phyloP scores from a whole-genome alignment of 2,329 filamentous ascomycete species.

The Epichloe coenophiala region DNA sequence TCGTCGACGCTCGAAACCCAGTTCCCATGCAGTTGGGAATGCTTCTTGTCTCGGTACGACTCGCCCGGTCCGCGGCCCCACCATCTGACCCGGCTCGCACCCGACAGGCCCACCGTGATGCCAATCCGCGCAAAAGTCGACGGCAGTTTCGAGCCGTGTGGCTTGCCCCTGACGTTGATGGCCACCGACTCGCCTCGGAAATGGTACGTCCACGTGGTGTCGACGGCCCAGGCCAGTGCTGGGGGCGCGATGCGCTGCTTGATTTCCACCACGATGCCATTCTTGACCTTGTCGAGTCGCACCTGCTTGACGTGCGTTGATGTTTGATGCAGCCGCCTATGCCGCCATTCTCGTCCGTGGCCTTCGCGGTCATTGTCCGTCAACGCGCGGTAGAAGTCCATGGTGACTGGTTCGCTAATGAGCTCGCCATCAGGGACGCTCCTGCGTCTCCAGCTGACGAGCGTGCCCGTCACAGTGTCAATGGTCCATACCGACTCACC shows the following conservation, averaged over 20 bases:
- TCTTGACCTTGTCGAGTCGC: constrained; percentile 18
- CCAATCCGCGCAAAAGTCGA: constrained; percentile 50
- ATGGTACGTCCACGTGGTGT: constrained; percentile 38
- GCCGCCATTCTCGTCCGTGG: constrained; percentile 45
- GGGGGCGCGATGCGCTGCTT: constrained; percentile 46
- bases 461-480: constrained; percentile 26
- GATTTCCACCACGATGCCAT: constrained; percentile 28
- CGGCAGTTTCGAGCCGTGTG: constrained; percentile 34
- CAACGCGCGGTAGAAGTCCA: constrained; percentile 49
- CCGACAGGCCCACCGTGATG: constrained; percentile 32
- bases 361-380: constrained; percentile 52
- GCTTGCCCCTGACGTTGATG: constrained; percentile 35
- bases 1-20: constrained; percentile 33
- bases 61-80: constrained; percentile 55
- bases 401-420: constrained; percentile 28
- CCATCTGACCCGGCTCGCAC: constrained; percentile 36
- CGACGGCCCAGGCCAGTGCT: constrained; percentile 46
- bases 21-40: constrained; percentile 42
- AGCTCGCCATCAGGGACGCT: constrained; percentile 20
- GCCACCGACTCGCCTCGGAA: constrained; percentile 35
- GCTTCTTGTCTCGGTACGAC: constrained; percentile 53
- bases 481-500: constrained; percentile 29
- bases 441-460: constrained; percentile 27
- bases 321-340: constrained; percentile 32
- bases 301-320: constrained; percentile 26